Conservation (phyloP, 1,284 basidiomycete genomes). For the Boletellus deceptivus region DNA sequence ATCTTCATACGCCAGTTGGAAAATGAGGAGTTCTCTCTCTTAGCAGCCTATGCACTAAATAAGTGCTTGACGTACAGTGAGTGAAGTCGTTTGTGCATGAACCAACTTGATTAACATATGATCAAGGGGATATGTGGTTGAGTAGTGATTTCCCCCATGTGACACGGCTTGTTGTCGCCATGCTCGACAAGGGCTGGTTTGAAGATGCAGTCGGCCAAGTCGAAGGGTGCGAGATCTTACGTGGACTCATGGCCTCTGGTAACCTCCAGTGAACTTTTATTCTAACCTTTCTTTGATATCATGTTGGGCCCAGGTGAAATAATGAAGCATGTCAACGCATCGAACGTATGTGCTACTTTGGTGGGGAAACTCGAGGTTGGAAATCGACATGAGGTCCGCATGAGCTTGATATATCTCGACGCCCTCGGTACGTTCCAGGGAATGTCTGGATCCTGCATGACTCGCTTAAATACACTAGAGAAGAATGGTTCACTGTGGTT, state of each 20-base stretch:
- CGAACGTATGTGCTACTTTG: not conserved
- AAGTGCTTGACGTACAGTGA: not conserved
- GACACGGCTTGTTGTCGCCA: not conserved
- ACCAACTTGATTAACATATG: too few relatives aligned
- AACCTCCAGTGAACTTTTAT: not conserved
- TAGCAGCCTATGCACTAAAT: constrained; percentile 11
- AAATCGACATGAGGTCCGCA: not conserved
- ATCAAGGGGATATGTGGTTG: not conserved
- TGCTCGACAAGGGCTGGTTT: constrained; percentile 5
- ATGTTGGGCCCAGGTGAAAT: not conserved
- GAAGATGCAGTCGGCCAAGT: constrained; percentile 1
- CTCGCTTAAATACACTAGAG: not conserved
- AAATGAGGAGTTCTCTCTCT: not conserved
- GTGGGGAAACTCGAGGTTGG: constrained; percentile 1
- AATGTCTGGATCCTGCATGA: not conserved
- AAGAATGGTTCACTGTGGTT: not conserved
- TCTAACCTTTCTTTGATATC: not conserved
- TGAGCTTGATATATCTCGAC: constrained; percentile 3
- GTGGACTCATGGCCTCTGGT: not conserved
- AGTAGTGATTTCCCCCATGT: not conserved
- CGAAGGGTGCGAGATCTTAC: not conserved
- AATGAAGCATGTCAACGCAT: not conserved
- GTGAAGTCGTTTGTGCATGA: not conserved
- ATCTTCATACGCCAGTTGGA: constrained; percentile 5
- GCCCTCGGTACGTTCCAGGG: not conserved